Evolutionary conservation across 2,329 filamentous ascomycete genomes (phyloP).

Genomic region (Epichloe gansuensis): DNA sequence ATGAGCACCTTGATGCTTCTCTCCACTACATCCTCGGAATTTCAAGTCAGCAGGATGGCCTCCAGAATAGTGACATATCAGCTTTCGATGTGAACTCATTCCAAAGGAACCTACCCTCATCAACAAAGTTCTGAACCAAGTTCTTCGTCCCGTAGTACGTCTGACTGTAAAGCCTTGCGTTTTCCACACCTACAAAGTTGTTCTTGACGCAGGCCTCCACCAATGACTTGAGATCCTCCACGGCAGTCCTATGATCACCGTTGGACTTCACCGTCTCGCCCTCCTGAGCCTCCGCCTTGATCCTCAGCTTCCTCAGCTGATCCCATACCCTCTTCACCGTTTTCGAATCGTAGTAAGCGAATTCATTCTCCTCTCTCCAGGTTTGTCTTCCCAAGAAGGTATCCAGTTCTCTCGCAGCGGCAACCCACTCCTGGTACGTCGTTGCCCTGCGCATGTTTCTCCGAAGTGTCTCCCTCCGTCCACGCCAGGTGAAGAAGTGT

Average conservation of each 20-base stretch:
- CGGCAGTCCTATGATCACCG: conserved; percentile 31
- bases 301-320: conserved; percentile 56
- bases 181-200: conserved; percentile 93
- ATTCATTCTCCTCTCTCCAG: conserved; percentile 70
- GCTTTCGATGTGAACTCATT: not conserved
- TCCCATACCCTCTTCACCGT: conserved; percentile 67
- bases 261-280: conserved; percentile 22
- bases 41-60: not conserved
- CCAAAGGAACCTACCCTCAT: conserved; percentile 48
- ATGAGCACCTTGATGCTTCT: conserved; percentile 54
- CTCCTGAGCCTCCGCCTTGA: conserved; percentile 42
- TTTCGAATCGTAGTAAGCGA: conserved; percentile 75
- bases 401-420: conserved; percentile 68
- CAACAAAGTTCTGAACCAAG: conserved; percentile 76
- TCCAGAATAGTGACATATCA: not conserved
- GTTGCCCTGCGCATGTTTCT: conserved; percentile 56
- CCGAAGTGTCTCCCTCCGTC: conserved; percentile 58
- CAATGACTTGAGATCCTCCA: conserved; percentile 65
- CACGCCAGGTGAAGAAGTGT: conserved; percentile 80
- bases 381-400: conserved; percentile 63
- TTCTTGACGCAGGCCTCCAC: conserved; percentile 91
- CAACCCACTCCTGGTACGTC: conserved; percentile 74
- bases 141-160: conserved; percentile 98
- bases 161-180: conserved; percentile 87
- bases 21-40: conserved; percentile 36